phyloP scores from a whole-genome alignment of 192 early-diverging fungal species.

The Pecoramyces ruminantium region DNA sequence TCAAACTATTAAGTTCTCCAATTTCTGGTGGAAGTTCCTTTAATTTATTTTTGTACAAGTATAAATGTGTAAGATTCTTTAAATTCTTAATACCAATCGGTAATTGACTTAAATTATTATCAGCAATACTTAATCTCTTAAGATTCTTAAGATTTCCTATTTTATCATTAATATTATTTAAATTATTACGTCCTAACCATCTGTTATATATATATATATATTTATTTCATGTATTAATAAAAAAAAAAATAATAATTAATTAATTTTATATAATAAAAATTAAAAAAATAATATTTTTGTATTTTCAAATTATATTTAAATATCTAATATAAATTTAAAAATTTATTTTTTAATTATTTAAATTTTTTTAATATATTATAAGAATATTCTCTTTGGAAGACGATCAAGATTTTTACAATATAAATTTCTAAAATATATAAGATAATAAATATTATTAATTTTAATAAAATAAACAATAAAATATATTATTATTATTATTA shows the following conservation, averaged over 20 bases:
- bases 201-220: background rate
- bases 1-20: background rate
- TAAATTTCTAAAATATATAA: background rate
- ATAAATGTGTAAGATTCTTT: background rate
- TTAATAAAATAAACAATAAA: too few species aligned
- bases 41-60: background rate
- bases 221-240: too few species aligned
- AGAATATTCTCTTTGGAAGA: background rate
- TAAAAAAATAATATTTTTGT: too few species aligned
- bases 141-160: background rate
- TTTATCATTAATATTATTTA: background rate
- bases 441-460: too few species aligned
- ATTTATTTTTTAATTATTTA: too few species aligned
- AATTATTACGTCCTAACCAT: background rate
- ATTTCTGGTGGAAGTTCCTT: background rate
- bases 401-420: background rate
- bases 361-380: too few species aligned
- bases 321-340: too few species aligned
- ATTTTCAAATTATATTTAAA: too few species aligned
- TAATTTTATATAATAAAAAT: too few species aligned
- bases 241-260: too few species aligned
- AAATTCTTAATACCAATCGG: background rate
- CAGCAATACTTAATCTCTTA: background rate
- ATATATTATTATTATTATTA: too few species aligned
- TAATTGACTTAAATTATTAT: background rate